These are phyloP conservation scores for Pleurotus tuoliensis DNA, from an alignment of 768 basidiomycete genomes.

Conservation along the genomic window DNA sequence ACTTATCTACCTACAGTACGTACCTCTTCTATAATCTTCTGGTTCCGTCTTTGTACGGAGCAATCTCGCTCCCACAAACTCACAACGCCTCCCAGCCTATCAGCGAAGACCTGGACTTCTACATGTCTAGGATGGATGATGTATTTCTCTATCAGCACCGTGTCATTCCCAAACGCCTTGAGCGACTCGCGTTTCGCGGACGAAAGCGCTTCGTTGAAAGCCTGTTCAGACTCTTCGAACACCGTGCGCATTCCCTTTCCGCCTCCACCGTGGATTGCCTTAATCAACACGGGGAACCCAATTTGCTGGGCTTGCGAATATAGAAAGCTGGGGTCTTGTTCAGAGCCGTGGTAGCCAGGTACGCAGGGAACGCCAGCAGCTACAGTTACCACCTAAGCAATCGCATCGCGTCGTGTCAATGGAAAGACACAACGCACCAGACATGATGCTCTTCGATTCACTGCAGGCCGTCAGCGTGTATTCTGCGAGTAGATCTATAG, in stretches of 20 bases:
- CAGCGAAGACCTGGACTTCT: constrained; percentile 94
- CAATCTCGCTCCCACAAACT: constrained; percentile 96
- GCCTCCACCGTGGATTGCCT: constrained; percentile 94
- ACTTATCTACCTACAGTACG: constrained; percentile 6
- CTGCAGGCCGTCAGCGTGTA: constrained; percentile 28
- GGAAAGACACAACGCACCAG: constrained; percentile 36
- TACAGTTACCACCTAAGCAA: constrained; percentile 18
- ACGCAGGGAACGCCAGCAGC: constrained; percentile 91
- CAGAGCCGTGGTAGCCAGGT: constrained; percentile 86
- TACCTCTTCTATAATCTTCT: constrained; percentile 94
- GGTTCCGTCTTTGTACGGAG: constrained; percentile 87
- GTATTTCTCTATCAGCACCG: constrained; percentile 87
- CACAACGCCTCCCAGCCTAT: constrained; percentile 73
- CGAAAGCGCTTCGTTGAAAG: constrained; percentile 75
- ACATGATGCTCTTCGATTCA: constrained; percentile 96
- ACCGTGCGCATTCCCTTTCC: constrained; percentile 95
- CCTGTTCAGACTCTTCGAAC: constrained; percentile 39
- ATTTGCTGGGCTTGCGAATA: constrained; percentile 67
- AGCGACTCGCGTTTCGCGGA: constrained; percentile 88
- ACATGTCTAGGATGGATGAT: constrained; percentile 85
- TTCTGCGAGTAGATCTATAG: neutral
- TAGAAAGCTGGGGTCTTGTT: constrained; percentile 74
- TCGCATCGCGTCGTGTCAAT: too few relatives aligned
- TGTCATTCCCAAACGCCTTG: constrained; percentile 85
- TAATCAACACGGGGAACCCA: constrained; percentile 90